Conservation (phyloP, 2,329 filamentous ascomycete species). For the Clonostachys solani region DNA sequence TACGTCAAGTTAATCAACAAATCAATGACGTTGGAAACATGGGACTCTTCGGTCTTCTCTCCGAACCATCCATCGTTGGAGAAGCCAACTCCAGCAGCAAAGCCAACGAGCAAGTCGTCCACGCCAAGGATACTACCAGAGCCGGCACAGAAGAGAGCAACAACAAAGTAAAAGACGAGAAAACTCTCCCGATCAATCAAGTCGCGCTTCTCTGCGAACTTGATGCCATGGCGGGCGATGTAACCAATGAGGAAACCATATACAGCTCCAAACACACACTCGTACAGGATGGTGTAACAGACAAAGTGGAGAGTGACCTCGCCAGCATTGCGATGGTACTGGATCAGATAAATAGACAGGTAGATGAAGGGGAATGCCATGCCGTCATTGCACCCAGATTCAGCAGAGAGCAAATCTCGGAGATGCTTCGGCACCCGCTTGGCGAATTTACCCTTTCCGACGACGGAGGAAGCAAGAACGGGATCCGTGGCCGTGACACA, state of each 20-base stretch:
- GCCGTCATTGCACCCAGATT: conserved; percentile 98
- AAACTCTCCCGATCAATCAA: conserved; percentile 96
- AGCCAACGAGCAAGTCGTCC: conserved; percentile 92
- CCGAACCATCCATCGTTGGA: conserved; percentile 99
- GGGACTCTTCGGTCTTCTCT: conserved; percentile 96
- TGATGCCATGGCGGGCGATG: conserved; percentile 84
- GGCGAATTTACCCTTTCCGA: conserved; percentile 98
- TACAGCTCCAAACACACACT: conserved; percentile 88
- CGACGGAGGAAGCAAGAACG: conserved; percentile 93
- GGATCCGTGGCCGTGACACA: conserved; percentile 98
- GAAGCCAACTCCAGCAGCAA: conserved; percentile 95
- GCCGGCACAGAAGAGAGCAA: conserved; percentile 92
- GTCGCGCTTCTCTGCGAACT: conserved; percentile 76
- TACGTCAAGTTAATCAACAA: conserved; percentile 94
- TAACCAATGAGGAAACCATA: conserved; percentile 89
- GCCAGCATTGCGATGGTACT: conserved; percentile 65
- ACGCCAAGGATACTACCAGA: conserved; percentile 87
- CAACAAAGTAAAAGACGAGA: conserved; percentile 95
- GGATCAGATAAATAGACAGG: conserved; percentile 82
- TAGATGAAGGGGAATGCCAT: conserved; percentile 99
- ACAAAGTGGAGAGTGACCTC: conserved; percentile 83
- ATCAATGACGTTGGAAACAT: conserved; percentile 99
- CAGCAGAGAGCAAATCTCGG: conserved; percentile 88
- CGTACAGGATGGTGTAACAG: conserved; percentile 85
- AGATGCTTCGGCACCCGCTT: conserved; percentile 97